phyloP scores from a whole-genome alignment of 2,329 filamentous ascomycete species.

The Alternaria arbusti region DNA sequence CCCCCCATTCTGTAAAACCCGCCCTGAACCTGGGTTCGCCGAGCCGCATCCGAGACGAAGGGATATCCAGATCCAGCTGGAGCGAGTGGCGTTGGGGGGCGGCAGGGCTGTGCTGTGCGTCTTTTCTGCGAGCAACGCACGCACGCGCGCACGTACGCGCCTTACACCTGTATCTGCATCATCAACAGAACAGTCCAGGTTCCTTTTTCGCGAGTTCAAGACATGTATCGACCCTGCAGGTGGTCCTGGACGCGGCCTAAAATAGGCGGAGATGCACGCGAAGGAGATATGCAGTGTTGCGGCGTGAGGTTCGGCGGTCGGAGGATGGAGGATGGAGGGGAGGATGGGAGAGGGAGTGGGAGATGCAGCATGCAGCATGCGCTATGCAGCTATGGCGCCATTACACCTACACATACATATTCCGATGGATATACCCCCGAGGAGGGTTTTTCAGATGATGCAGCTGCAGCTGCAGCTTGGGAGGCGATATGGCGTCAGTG shows the following conservation, averaged over 20 bases:
- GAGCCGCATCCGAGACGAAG: neutral
- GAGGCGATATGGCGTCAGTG: neutral
- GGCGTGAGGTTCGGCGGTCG: neutral
- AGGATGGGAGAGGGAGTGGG: neutral
- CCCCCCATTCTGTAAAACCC: neutral
- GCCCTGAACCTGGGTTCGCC: slow-evolving; percentile 1
- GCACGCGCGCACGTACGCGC: neutral
- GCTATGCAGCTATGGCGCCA: neutral
- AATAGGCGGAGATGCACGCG: neutral
- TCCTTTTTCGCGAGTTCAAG: too few relatives aligned
- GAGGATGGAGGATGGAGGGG: neutral
- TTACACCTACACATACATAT: neutral
- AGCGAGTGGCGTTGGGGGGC: neutral
- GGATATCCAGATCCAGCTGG: slow-evolving; percentile 2
- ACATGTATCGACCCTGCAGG: neutral
- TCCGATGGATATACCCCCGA: neutral
- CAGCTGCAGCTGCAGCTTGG: neutral
- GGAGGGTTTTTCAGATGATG: neutral
- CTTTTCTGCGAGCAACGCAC: neutral
- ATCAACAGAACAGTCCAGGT: neutral
- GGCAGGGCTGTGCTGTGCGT: neutral
- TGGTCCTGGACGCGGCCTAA: neutral
- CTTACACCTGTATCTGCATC: neutral
- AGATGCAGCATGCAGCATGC: neutral
- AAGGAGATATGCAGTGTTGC: neutral